Evolutionary conservation across 2,329 filamentous ascomycete species (phyloP), one percentile per base, ranked within the genome.

Genomic region (Cadophora gregata): DNA sequence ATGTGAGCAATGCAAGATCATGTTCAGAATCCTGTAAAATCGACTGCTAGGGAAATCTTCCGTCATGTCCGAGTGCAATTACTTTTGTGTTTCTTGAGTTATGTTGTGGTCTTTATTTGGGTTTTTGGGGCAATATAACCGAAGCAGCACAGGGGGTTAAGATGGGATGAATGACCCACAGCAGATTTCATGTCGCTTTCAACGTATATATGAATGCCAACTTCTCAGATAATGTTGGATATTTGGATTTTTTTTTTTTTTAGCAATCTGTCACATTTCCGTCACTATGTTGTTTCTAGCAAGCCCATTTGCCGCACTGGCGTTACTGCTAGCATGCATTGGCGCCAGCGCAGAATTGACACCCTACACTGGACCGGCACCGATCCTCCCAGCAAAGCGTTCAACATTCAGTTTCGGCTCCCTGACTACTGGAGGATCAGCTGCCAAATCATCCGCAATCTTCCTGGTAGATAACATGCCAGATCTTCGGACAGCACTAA

Each of bases 391-490:
- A 45, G 16, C 31, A 45, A 55, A 63, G 12, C 60, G 60, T 33
- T 25, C 33, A 16, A 48, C 60, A 12, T 63, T 63, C 31, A 45
- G 60, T 31, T 63, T 51, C 29, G 60, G 60, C 45, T 55, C 60
- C 6, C 48, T 63, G 1, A 31, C 60, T 1, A 63, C 60, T 1
- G 60, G 60, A 9, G 60, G 50, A 9, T 1, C 47, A 42, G n/a
- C 48, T 12, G n/a, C 60, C 19, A 55, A 63, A 21, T 33, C 48
- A 5, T 63, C 60, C 4, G 55, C 60, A 12, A 42, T 63, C 31
- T 63, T 63, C 27, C 60, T 63, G 19, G 50, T 63, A 25, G 60
- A 63, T 24, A 63, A 63, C 36, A 63, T 63, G 60, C 60, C 60
- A 9, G 48, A 63, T 24, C 60, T 63, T 27, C 60, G 60, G 8